phyloP scores from a whole-genome alignment of 1,284 basidiomycete genomes.

The Sanghuangporus weigelae region DNA sequence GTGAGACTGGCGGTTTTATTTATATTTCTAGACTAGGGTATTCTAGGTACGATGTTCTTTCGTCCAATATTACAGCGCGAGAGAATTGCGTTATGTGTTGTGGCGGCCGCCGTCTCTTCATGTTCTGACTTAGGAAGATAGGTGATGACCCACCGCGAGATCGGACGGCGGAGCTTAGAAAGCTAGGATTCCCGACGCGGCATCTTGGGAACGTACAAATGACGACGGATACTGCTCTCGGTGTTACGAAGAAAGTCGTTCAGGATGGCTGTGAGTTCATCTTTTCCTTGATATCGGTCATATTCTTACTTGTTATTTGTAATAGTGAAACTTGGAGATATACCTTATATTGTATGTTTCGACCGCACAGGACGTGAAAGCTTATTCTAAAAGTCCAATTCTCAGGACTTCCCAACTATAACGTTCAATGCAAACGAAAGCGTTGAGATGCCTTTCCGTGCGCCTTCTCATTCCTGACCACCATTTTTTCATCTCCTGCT shows the following conservation, averaged over 20 bases:
- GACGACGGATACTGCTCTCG: constrained; percentile 97
- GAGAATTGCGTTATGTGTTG: no score
- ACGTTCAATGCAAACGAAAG: constrained; percentile 77
- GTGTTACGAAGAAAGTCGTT: constrained; percentile 86
- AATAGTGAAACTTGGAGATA: constrained; percentile 59
- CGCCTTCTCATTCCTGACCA: constrained; percentile 27
- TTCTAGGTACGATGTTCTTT: constrained; percentile 41
- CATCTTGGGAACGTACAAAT: constrained; percentile 88
- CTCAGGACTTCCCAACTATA: constrained; percentile 83
- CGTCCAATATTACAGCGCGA: neutral
- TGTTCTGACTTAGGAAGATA: constrained; percentile 21
- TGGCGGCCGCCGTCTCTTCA: no score
- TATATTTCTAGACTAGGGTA: constrained; percentile 39
- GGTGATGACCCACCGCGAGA: constrained; percentile 92
- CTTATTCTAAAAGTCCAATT: neutral
- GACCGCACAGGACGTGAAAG: neutral
- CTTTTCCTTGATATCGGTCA: constrained; percentile 13
- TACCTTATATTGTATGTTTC: constrained; percentile 61
- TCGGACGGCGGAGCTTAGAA: constrained; percentile 81
- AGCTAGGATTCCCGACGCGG: constrained; percentile 80
- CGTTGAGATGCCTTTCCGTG: constrained; percentile 93
- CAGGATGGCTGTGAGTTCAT: constrained; percentile 60
- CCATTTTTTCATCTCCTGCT: neutral
- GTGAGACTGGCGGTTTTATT: neutral
- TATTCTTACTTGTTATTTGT: neutral